phyloP scores from a whole-genome alignment of 2,329 filamentous ascomycete genomes.

The Rutstroemia sydowiana region DNA sequence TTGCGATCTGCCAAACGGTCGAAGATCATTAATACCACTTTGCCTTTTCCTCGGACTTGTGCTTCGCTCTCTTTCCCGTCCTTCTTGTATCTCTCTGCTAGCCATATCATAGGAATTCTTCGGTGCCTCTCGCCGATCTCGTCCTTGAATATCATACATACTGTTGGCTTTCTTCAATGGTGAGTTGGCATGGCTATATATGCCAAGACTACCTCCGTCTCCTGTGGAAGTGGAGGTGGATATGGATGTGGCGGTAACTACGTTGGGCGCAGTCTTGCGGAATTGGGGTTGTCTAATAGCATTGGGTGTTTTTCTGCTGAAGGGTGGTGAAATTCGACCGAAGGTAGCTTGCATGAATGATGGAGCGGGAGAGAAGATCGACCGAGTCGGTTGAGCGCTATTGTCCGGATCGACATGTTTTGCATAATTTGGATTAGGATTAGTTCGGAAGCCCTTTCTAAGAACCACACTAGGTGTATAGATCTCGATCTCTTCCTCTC shows the following conservation, averaged over 20 bases:
- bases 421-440: conserved; percentile 75
- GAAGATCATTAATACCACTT: conserved; percentile 13
- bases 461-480: conserved; percentile 57
- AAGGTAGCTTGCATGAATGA: conserved; percentile 30
- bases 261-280: conserved; percentile 34
- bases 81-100: conserved; percentile 24
- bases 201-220: conserved; percentile 71
- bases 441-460: conserved; percentile 70
- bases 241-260: too few species aligned
- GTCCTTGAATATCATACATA: conserved; percentile 48
- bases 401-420: conserved; percentile 65
- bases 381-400: conserved; percentile 24
- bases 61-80: conserved; percentile 26
- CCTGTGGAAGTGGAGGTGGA: conserved; percentile 20
- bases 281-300: conserved; percentile 49
- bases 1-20: conserved; percentile 8
- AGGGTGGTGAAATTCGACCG: conserved; percentile 33
- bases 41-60: conserved; percentile 25
- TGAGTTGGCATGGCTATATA: conserved; percentile 73
- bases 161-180: conserved; percentile 72
- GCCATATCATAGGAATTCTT: conserved; percentile 57
- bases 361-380: conserved; percentile 29
- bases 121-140: conserved; percentile 38
- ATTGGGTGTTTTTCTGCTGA: conserved; percentile 31
- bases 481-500: conserved; percentile 43